phyloP scores from a whole-genome alignment of 805 yeast genomes.

The Saccharomycopsis fibuligera region DNA sequence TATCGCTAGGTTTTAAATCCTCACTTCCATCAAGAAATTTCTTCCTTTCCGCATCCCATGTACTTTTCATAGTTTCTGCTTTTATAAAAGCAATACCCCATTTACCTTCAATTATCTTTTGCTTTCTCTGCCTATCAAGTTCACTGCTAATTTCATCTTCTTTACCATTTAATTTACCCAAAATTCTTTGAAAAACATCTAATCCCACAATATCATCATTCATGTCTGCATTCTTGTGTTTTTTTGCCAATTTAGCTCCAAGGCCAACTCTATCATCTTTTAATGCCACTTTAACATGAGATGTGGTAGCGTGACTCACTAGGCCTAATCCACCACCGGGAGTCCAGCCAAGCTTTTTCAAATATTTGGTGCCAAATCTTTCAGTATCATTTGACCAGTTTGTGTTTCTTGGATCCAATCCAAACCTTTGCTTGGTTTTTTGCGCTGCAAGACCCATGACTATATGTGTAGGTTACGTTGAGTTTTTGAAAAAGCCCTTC shows the following conservation, averaged over 20 bases:
- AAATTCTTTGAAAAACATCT: slow-evolving; percentile 85
- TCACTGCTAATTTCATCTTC: slow-evolving; percentile 60
- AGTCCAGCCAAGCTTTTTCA: slow-evolving; percentile 81
- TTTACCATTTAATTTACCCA: slow-evolving; percentile 86
- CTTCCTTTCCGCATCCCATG: slow-evolving; percentile 65
- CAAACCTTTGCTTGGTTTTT: slow-evolving; percentile 76
- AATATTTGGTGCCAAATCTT: slow-evolving; percentile 83
- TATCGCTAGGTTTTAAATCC: slow-evolving; percentile 24
- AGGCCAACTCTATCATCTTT: slow-evolving; percentile 83
- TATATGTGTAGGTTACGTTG: too few relatives aligned
- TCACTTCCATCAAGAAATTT: slow-evolving; percentile 24
- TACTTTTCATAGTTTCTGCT: slow-evolving; percentile 78
- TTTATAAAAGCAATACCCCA: slow-evolving; percentile 85
- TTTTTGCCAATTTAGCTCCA: slow-evolving; percentile 71
- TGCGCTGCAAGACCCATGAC: slow-evolving; percentile 81
- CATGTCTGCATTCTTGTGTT: slow-evolving; percentile 58
- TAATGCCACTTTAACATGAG: slow-evolving; percentile 76
- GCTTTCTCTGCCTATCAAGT: slow-evolving; percentile 60
- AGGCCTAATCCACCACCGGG: slow-evolving; percentile 88
- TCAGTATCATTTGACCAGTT: slow-evolving; percentile 84
- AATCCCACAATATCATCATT: slow-evolving; percentile 84
- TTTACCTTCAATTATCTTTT: slow-evolving; percentile 70
- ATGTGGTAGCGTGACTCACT: slow-evolving; percentile 56
- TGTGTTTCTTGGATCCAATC: slow-evolving; percentile 89
- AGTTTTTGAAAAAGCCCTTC: too few relatives aligned